Base-by-base conservation (phyloP, 257 asterid species). In the Marsdenia floribunda region DNA sequence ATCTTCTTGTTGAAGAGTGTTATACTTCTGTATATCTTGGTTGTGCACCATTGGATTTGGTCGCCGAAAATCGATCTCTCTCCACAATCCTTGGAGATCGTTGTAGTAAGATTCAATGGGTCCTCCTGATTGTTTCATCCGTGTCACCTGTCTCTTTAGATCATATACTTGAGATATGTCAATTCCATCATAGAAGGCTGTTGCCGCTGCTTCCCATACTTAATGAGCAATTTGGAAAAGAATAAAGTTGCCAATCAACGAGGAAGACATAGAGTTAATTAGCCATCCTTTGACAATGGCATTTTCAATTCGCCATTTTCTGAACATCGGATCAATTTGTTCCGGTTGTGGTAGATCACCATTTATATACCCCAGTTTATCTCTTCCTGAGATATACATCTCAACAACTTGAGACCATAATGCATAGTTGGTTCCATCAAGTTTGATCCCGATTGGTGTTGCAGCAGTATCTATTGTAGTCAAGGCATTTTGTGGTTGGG, bases 31-130 rank as follows among this genome's bases (percentile, higher is more conserved):
- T n/a, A 78, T 78, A 40, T 78, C 59, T 1, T 9, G 3, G 1
- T 24, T 52, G 52, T 77, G 72, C 6, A 2, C 4, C 68, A 65
- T 78, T 3, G 73, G 74, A 9, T 71, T 78, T 21, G 78, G 78
- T 0, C 70, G 26, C 2, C 54, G 60, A 52, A 77, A 77, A 29
- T 71, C 73, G 2, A 78, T 73, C 11, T 33, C 70, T 8, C 70
- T 19, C 70, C 57, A 46, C 0, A 67, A 12, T 26, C 69, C 77
- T 14, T 35, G 22, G 16, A 77, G 26, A 16, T 15, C 5, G 3
- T 52, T 64, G 63, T 49, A 77, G 35, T 77, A 63, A 50, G 4
- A 6, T 11, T 77, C 68, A 9, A 77, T 14, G 3, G 74, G 21
- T 61, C 73, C 73, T 6, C 81, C 77, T 3, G 18, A 68, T 50